Evolutionary conservation across 2,329 filamentous ascomycete species (phyloP), one percentile per base, ranked within the genome.

Genomic region (Neofusicoccum sp.): DNA sequence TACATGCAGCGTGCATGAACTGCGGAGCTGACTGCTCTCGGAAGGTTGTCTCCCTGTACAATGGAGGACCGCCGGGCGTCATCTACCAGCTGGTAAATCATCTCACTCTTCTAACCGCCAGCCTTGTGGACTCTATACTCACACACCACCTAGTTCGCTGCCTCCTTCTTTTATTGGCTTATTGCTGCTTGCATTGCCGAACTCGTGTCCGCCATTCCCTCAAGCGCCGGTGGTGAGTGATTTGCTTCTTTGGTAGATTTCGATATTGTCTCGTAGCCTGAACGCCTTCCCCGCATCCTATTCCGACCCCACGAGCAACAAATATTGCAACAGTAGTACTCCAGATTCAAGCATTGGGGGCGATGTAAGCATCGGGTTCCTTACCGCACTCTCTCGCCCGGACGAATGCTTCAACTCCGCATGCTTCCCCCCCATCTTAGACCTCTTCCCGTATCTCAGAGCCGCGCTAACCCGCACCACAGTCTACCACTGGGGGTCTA

Each of bases 401-500:
- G n/a, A n/a, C n/a, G n/a, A n/a, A n/a, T n/a, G n/a, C n/a, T n/a
- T n/a, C n/a, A n/a, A n/a, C n/a, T n/a, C n/a, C n/a, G n/a, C n/a
- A n/a, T n/a, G n/a, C n/a, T n/a, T n/a, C n/a, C n/a, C n/a, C n/a
- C n/a, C n/a, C n/a, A n/a, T n/a, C n/a, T n/a, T n/a, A n/a, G n/a
- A n/a, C n/a, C n/a, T n/a, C n/a, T n/a, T n/a, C n/a, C n/a, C n/a
- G n/a, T n/a, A n/a, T n/a, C n/a, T n/a, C n/a, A n/a, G n/a, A n/a
- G n/a, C n/a, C n/a, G n/a, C n/a, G n/a, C n/a, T n/a, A 5, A 44
- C 41, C 54, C 11, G 29, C 47, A 37, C 14, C 9, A 37, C 7
- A 62, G 81, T 84, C 8, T 84, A 84, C 67, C 82, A 84, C 64
- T 85, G 81, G 82, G 81, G 82, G 3, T 78, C 78, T 3, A 75